phyloP scores from a whole-genome alignment of 176 grass and related monocot genomes.

The Aechmea fasciata region DNA sequence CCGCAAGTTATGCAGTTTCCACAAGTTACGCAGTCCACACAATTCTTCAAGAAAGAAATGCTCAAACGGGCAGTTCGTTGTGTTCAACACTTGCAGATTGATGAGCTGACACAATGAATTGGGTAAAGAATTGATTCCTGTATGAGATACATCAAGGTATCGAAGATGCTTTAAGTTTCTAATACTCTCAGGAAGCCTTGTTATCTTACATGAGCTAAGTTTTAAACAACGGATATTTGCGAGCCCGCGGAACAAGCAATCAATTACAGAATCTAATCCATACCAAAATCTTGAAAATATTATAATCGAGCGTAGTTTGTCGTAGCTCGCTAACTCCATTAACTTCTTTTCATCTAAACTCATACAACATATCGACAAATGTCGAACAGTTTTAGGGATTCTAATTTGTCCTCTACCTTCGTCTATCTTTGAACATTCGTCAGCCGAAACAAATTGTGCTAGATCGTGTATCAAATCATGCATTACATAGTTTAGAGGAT shows the following conservation, averaged over 20 bases:
- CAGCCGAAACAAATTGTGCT: constrained; percentile 27
- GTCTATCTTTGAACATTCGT: constrained; percentile 1
- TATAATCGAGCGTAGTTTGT: background rate
- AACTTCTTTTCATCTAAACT: background rate
- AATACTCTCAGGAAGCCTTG: no score
- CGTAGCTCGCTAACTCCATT: background rate
- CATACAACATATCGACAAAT: background rate
- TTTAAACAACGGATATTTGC: no score
- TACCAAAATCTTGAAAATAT: background rate
- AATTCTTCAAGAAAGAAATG: background rate
- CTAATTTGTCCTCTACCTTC: background rate
- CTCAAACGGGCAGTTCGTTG: background rate
- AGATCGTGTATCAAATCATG: constrained; percentile 53
- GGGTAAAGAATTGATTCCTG: background rate
- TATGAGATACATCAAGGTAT: no score
- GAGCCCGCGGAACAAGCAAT: no score
- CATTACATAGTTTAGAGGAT: constrained; percentile 22
- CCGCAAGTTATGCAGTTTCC: background rate
- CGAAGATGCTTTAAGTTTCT: no score
- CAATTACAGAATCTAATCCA: no score
- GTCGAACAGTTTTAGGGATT: background rate
- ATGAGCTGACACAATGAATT: background rate
- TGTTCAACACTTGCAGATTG: background rate
- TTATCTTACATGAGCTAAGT: no score
- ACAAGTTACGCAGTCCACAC: background rate